Conservation (phyloP, 805 yeast species). For the Dipodascus geniculatus region DNA sequence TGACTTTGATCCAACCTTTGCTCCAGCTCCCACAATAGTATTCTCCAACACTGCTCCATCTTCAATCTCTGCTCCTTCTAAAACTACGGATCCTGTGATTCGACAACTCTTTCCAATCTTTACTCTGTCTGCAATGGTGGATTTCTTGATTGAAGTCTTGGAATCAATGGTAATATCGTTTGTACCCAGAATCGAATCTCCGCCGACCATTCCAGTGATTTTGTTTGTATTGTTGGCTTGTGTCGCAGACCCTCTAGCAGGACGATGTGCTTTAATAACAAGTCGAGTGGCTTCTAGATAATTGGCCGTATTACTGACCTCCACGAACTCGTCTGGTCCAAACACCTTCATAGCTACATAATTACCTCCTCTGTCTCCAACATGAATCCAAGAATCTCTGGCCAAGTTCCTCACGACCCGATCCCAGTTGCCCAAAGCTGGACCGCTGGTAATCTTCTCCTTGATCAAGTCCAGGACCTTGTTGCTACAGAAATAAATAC, state of each 20-base stretch:
- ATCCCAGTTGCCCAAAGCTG: conserved; percentile 10
- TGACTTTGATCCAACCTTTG: conserved; percentile 49
- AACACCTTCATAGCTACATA: conserved; percentile 59
- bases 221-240: conserved; percentile 13
- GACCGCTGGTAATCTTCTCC: conserved; percentile 14
- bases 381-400: conserved; percentile 84
- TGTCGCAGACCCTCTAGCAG: conserved; percentile 16
- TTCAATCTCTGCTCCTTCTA: conserved; percentile 59
- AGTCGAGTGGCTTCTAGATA: conserved; percentile 84
- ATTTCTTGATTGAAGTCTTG: conserved; percentile 72
- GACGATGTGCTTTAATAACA: conserved; percentile 43
- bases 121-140: conserved; percentile 69
- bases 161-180: conserved; percentile 59
- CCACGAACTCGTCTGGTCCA: conserved; percentile 58
- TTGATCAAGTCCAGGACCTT: conserved; percentile 42
- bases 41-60: conserved; percentile 65
- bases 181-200: conserved; percentile 70
- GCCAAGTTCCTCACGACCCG: conserved; percentile 70
- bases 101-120: conserved; percentile 76
- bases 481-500: conserved; percentile 46
- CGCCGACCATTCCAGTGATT: conserved; percentile 64
- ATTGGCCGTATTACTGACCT: conserved; percentile 69
- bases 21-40: conserved; percentile 69
- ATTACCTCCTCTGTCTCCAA: conserved; percentile 32
- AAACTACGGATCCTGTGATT: conserved; percentile 72